These are phyloP conservation scores for Lithospermum erythrorhizon DNA, from an alignment of 257 asterid species.

Conservation along the genomic window DNA sequence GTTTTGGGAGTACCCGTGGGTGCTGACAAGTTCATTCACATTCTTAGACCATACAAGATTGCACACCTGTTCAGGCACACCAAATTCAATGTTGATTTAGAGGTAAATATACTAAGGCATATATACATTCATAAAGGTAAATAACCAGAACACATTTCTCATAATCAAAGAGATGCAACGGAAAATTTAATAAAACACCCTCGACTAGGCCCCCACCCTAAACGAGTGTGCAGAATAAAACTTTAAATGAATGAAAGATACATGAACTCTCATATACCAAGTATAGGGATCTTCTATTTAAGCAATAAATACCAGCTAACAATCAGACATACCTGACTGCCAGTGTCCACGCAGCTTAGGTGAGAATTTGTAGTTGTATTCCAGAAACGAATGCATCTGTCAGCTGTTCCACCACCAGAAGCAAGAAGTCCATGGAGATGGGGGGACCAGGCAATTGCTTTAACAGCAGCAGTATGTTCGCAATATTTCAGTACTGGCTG, in stretches of 20 bases:
- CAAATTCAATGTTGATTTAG: not conserved
- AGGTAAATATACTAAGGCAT: not conserved
- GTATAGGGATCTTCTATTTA: not conserved
- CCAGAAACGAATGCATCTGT: slow-evolving; percentile 94
- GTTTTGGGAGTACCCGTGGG: slow-evolving; percentile 94
- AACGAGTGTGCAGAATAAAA: too few species aligned
- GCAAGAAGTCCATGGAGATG: slow-evolving; percentile 98
- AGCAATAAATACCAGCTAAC: not conserved
- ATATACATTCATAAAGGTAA: not conserved
- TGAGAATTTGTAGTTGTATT: slow-evolving; percentile 79
- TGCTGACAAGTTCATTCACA: slow-evolving; percentile 93
- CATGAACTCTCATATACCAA: too few species aligned
- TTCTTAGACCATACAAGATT: slow-evolving; percentile 98
- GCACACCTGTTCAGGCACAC: slow-evolving; percentile 59
- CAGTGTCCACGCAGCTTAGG: slow-evolving; percentile 87
- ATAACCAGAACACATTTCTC: too few species aligned
- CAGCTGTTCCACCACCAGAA: slow-evolving; percentile 98
- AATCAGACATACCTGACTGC: slow-evolving; percentile 68
- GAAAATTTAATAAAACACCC: too few species aligned
- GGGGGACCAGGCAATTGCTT: slow-evolving; percentile 99
- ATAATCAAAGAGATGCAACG: too few species aligned
- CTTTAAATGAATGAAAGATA: too few species aligned
- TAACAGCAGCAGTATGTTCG: slow-evolving; percentile 97
- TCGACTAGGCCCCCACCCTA: too few species aligned
- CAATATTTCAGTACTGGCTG: slow-evolving; percentile 80